phyloP scores from a whole-genome alignment of 768 basidiomycete species.

The Mycena belliarum region DNA sequence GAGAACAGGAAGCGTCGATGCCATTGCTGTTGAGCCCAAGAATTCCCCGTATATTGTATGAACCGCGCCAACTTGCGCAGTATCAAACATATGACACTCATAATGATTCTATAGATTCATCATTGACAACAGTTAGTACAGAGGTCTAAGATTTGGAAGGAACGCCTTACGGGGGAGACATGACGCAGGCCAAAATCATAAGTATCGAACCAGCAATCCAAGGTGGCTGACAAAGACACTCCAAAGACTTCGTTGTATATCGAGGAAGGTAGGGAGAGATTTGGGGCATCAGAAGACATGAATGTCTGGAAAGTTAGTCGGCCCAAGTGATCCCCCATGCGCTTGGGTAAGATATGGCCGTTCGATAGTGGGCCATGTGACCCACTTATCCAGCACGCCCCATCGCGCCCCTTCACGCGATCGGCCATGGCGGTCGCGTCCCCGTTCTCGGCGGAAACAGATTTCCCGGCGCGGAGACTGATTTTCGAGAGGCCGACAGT shows the following conservation, averaged over 20 bases:
- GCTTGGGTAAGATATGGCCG: no score
- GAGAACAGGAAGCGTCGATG: neutral
- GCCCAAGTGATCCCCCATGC: no score
- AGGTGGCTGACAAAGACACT: neutral
- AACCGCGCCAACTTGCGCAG: neutral
- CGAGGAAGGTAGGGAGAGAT: no score
- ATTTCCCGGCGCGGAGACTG: no score
- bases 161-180: neutral
- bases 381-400: no score
- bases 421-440: no score
- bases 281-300: no score
- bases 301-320: no score
- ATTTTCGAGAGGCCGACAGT: no score
- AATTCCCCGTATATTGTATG: neutral
- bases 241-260: neutral
- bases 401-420: no score
- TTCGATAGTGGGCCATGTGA: no score
- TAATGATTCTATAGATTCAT: neutral
- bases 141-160: neutral
- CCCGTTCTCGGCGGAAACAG: no score
- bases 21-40: neutral
- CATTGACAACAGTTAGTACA: neutral
- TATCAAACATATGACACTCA: neutral
- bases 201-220: neutral
- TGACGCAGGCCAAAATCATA: neutral